Percentiles rank a stretch among this genome's conserved stretches.
Conservation (phyloP, 1,284 basidiomycete species). For the Stygiomarasmius scandens region DNA sequence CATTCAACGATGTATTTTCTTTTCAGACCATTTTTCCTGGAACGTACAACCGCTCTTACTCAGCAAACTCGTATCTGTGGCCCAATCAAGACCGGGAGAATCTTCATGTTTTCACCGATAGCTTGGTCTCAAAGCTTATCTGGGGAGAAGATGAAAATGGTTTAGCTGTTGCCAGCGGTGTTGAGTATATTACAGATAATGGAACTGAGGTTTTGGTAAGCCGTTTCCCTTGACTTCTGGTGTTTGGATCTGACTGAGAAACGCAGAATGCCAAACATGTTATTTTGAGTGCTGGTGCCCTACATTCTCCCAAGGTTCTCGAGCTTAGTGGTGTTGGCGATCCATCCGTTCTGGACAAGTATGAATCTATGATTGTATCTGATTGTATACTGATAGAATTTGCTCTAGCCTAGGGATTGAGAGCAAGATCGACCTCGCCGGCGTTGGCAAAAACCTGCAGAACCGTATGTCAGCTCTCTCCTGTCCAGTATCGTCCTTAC, state of each 20-base stretch:
- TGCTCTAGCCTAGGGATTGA: constrained; percentile 14
- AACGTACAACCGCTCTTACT: constrained; percentile 12
- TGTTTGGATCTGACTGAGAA: too few relatives aligned
- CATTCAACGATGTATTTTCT: too few relatives aligned
- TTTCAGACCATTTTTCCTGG: background rate
- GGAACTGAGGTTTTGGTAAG: constrained; percentile 10
- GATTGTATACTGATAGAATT: background rate
- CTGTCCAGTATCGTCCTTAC: background rate
- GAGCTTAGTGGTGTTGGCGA: constrained; percentile 18
- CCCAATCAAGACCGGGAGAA: constrained; percentile 13
- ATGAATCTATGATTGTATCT: background rate
- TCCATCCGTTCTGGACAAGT: constrained; percentile 4
- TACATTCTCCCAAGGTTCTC: constrained; percentile 15
- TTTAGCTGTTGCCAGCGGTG: constrained; percentile 15
- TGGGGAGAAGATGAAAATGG: constrained; percentile 16
- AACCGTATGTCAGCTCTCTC: constrained; percentile 10
- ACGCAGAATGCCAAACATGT: constrained; percentile 12
- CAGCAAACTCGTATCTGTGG: constrained; percentile 14
- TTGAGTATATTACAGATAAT: constrained; percentile 14
- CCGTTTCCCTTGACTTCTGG: background rate
- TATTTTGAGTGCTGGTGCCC: constrained; percentile 15
- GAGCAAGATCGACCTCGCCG: constrained; percentile 10
- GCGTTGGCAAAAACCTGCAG: constrained; percentile 16
- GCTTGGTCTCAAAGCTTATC: constrained; percentile 13
- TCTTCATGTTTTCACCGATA: constrained; percentile 11